Conservation (phyloP, 163 green algal species). For the Coccomyxa subellipsoidea region DNA sequence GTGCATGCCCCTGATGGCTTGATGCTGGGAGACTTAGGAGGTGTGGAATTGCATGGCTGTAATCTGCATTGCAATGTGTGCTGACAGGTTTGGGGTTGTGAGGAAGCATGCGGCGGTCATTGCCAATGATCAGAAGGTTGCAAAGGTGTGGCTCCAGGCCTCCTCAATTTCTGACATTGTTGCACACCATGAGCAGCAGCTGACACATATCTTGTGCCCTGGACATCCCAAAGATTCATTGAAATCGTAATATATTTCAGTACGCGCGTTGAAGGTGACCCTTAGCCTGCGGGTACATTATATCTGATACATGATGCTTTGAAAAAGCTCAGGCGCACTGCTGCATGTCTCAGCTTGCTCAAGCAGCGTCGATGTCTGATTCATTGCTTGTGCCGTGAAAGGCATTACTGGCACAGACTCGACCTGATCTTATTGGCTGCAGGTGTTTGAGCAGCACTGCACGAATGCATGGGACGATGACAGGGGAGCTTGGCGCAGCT, state of each 20-base stretch:
- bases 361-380: too few relatives aligned
- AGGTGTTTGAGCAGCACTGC: constrained; percentile 29
- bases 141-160: background rate
- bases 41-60: background rate
- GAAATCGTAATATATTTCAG: too few relatives aligned
- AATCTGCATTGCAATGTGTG: constrained; percentile 5
- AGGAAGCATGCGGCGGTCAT: constrained; percentile 29
- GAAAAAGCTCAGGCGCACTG: background rate
- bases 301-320: background rate
- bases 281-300: too few relatives aligned
- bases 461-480: background rate
- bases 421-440: background rate
- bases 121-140: constrained; percentile 8
- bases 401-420: background rate
- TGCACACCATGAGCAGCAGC: too few relatives aligned
- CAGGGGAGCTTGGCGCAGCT: constrained; percentile 16
- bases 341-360: too few relatives aligned
- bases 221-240: too few relatives aligned
- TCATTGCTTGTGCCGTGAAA: too few relatives aligned
- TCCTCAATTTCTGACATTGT: too few relatives aligned
- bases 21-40: too few relatives aligned
- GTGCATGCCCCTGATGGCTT: too few relatives aligned
- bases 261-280: too few relatives aligned
- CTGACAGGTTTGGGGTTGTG: constrained; percentile 21
- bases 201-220: too few relatives aligned